Conservation (phyloP, 1,284 basidiomycete genomes). For the Gymnopus androsaceus region DNA sequence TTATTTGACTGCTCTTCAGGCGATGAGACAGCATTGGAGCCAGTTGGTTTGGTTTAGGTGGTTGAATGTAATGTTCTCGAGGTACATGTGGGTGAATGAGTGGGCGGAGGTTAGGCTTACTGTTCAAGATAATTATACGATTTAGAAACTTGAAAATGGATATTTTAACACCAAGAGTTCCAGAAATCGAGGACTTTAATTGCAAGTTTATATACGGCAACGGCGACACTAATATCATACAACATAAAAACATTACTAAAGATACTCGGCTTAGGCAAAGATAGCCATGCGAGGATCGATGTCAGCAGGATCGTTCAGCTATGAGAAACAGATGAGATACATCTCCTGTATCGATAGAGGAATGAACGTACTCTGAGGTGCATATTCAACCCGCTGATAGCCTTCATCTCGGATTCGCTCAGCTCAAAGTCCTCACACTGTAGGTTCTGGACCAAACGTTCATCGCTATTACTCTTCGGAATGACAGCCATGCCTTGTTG, state of each 20-base stretch:
- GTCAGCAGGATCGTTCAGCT: constrained; percentile 73
- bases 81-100: constrained; percentile 93
- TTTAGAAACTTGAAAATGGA: not conserved
- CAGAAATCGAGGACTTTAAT: not conserved
- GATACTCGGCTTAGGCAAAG: constrained; percentile 51
- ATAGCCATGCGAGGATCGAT: constrained; percentile 66
- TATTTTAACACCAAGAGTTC: not conserved
- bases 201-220: not conserved
- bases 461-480: constrained; percentile 66
- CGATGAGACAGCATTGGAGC: constrained; percentile 75
- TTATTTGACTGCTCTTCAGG: constrained; percentile 61
- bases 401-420: constrained; percentile 57
- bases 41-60: constrained; percentile 92
- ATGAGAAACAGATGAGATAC: constrained; percentile 10
- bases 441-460: constrained; percentile 64
- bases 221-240: not conserved
- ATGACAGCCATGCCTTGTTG: constrained; percentile 78
- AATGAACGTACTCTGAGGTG: constrained; percentile 48
- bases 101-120: constrained; percentile 52
- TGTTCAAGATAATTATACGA: not conserved
- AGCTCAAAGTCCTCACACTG: constrained; percentile 60
- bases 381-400: constrained; percentile 64
- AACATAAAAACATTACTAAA: not conserved
- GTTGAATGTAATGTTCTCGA: constrained; percentile 80
- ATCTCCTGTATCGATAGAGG: not conserved